A percentile compares a stretch with the other conserved stretches of the same genome.
These are phyloP conservation scores for Solanum boliviense DNA, from an alignment of 257 asterid species.

Conservation along the genomic window DNA sequence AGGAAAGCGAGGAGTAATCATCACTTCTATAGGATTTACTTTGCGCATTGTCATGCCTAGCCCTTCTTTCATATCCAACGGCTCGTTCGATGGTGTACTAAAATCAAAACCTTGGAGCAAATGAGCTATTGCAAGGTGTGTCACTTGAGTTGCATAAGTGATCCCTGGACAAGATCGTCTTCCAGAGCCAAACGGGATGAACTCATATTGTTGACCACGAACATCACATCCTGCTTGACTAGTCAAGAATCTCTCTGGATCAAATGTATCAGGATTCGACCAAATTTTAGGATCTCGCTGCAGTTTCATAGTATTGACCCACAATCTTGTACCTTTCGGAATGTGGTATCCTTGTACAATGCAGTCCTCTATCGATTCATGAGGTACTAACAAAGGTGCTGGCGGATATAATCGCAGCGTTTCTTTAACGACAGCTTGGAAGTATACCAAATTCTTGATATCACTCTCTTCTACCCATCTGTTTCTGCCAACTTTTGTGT, in stretches of 20 bases:
- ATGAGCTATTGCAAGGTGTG: constrained; percentile 1
- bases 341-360: background rate
- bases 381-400: constrained; percentile 1
- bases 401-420: background rate
- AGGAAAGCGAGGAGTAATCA: background rate
- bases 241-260: constrained; percentile 4
- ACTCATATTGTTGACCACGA: background rate
- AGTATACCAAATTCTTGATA: background rate
- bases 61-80: constrained; percentile 2
- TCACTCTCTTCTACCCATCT: constrained; percentile 4
- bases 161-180: constrained; percentile 7
- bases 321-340: background rate
- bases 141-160: background rate
- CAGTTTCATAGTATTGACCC: background rate
- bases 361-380: background rate
- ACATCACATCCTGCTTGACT: background rate
- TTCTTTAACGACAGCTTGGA: background rate
- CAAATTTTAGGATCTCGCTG: background rate
- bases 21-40: background rate
- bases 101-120: constrained; percentile 1
- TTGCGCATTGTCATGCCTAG: background rate
- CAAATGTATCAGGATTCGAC: background rate
- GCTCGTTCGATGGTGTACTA: background rate
- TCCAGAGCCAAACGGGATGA: background rate
- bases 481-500: background rate